phyloP scores from a whole-genome alignment of 169 alveolate species.

The Cryptosporidium tyzzeri region DNA sequence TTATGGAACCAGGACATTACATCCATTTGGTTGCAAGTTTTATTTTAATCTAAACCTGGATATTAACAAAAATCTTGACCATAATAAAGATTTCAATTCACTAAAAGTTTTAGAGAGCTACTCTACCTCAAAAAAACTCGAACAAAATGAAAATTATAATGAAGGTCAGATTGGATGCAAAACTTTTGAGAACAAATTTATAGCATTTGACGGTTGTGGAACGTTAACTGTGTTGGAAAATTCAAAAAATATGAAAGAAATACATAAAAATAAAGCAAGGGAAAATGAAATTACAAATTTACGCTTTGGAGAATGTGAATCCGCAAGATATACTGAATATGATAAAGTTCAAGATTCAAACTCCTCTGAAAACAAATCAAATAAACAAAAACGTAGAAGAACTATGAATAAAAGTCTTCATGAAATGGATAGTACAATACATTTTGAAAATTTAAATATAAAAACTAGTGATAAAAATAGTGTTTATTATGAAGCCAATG shows the following conservation, averaged over 20 bases:
- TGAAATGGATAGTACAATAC: neutral
- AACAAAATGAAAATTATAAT: neutral
- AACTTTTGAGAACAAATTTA: neutral
- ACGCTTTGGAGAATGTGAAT: neutral
- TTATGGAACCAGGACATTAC: slow-evolving; percentile 61
- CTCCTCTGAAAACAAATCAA: neutral
- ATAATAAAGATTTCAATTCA: neutral
- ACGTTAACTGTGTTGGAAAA: neutral
- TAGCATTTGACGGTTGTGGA: neutral
- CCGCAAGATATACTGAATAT: neutral
- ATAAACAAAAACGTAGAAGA: slow-evolving; percentile 5
- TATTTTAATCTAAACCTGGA: neutral
- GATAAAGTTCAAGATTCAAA: neutral
- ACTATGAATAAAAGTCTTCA: neutral
- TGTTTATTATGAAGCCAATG: neutral
- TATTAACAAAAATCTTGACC: neutral
- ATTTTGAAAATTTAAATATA: neutral
- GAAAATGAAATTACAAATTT: neutral
- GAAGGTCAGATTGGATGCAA: neutral
- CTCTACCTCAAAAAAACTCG: neutral
- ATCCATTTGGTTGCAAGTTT: slow-evolving; percentile 52
- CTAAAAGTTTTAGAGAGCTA: neutral
- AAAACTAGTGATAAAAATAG: neutral
- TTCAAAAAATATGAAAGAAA: neutral
- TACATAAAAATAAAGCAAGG: neutral